Evolutionary conservation across 257 asterid genomes (phyloP).

Genomic region (Solanum etuberosum): DNA sequence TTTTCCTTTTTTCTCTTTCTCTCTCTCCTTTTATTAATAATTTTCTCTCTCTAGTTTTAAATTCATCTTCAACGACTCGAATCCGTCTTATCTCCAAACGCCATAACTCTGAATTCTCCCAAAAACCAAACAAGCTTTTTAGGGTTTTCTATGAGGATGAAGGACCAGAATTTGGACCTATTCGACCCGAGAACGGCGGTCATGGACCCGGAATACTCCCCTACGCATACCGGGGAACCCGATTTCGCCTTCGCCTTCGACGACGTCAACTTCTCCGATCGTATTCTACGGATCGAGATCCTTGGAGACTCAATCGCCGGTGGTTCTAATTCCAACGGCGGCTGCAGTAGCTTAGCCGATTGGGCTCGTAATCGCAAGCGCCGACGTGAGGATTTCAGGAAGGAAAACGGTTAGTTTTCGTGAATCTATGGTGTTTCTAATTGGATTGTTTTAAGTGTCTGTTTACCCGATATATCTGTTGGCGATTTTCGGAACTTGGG

Average conservation of each 20-base stretch:
- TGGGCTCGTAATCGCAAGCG: conserved; percentile 6
- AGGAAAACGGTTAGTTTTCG: neutral
- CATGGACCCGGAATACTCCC: neutral
- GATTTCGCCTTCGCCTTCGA: conserved; percentile 9
- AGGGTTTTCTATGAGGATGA: neutral
- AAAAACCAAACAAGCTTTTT: neutral
- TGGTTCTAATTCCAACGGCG: neutral
- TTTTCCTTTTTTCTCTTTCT: neutral
- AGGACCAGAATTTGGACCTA: neutral
- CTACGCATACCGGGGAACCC: neutral
- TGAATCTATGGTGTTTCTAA: neutral
- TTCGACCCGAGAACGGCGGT: neutral
- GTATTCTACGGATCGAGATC: conserved; percentile 1
- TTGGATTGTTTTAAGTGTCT: neutral
- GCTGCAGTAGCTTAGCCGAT: neutral
- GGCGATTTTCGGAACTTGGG: neutral
- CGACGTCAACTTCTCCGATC: conserved; percentile 4
- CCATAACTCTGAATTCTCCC: neutral
- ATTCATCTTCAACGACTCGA: neutral
- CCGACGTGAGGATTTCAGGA: neutral
- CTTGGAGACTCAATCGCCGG: neutral
- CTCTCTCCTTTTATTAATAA: neutral
- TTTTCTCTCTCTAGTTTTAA: neutral
- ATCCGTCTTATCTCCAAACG: neutral
- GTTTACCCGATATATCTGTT: neutral